Base-by-base conservation (phyloP, 768 basidiomycete species). In the Podaxis sp. region DNA sequence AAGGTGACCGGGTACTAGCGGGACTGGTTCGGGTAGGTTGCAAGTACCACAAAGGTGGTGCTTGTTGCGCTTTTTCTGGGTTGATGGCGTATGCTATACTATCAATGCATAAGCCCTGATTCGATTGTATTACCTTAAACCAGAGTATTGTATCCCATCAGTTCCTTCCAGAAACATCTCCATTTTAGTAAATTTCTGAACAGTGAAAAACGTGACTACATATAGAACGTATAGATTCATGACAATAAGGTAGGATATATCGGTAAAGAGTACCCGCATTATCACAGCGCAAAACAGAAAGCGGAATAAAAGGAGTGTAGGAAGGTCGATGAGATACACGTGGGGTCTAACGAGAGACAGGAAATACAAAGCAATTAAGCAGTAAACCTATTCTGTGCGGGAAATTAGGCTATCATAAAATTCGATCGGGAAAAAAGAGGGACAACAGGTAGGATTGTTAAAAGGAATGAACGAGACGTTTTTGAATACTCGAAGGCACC, bases 1-100 rank as follows among this genome's bases (percentile, higher is more conserved):
- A 49, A 19, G 17, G 25, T 46, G 41, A 57, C 24, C 25, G 13
- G 24, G 49, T 51, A 29, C 3, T 19, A 9, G 50, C 46, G 54
- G 47, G 29, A 40, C 19, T 40, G 22, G 7, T 59, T 24, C 40
- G 49, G 57, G 51, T 53, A 2, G 22, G 24, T 27, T 24, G 2
- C 12, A 59, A 64, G 62, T 67, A 71, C 70, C 69, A 69, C 70
- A 68, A 64, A 40, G 67, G 62, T 66, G 50, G 63, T 38, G 25
- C 25, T 8, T 24, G 54, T 12, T 40, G 38, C 22, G 13, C 37
- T 22, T 58, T 9, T 49, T 27, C 22, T 17, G 8, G 17, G n/a
- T 24, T 59, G 49, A 27, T 46, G 36, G 46, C n/a, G 17, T 49
- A 36, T n/a, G 52, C n/a, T n/a, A n/a, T 36, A 8, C 17, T 19